Conservation (phyloP, 805 yeast genomes). For the Suhomyces sp. region DNA sequence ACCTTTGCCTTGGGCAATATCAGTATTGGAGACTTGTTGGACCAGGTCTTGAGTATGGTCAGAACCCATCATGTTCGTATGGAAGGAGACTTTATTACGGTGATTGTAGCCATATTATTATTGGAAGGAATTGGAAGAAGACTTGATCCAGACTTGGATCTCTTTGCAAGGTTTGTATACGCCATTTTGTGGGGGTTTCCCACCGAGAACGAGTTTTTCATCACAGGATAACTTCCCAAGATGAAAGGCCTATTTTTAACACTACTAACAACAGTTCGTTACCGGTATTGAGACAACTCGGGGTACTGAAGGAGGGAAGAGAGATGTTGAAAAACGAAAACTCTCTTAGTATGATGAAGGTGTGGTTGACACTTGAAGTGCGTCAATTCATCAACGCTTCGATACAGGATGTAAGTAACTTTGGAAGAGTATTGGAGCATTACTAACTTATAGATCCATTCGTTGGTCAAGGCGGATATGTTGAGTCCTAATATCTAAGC, state of each 20-base stretch:
- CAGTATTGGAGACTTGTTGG: constrained; percentile 86
- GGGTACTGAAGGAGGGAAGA: constrained; percentile 63
- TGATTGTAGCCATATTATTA: constrained; percentile 86
- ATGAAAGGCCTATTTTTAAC: background rate
- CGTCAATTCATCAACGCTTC: constrained; percentile 84
- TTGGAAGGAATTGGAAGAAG: constrained; percentile 95
- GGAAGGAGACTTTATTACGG: constrained; percentile 96
- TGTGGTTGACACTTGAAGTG: constrained; percentile 88
- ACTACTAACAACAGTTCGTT: constrained; percentile 53
- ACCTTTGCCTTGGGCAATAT: constrained; percentile 92
- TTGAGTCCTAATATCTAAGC: constrained; percentile 40
- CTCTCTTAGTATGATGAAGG: constrained; percentile 77
- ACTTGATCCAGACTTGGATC: constrained; percentile 86
- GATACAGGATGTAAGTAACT: constrained; percentile 64
- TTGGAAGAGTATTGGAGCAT: background rate
- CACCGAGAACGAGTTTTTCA: constrained; percentile 24
- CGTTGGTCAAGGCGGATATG: constrained; percentile 45
- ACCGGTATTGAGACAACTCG: constrained; percentile 81
- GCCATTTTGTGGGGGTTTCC: constrained; percentile 41
- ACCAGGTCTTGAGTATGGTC: constrained; percentile 87
- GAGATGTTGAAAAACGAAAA: constrained; percentile 54
- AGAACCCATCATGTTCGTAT: constrained; percentile 91
- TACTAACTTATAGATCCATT: constrained; percentile 34
- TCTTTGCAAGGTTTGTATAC: constrained; percentile 92
- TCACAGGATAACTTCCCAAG: too few species aligned